Base-by-base conservation (phyloP, 495 filamentous ascomycete genomes). In the Xylaria sp. region DNA sequence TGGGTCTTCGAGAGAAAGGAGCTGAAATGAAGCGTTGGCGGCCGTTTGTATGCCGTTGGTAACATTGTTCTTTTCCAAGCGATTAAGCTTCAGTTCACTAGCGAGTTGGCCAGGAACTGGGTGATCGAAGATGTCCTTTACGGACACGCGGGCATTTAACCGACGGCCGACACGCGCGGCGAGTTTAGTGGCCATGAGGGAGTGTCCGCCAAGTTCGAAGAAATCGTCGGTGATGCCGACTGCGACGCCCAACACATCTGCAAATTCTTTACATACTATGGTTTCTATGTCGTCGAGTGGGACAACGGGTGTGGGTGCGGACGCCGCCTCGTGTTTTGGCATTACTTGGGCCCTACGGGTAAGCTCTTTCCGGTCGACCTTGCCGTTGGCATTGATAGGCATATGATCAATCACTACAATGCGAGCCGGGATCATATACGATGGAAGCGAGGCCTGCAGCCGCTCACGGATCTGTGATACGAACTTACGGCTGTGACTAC, bases 381-480 rank as follows among this genome's bases (percentile, higher is more conserved):
- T 72, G 53, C 70, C 70, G 44, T 63, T 72, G 35, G 50, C 62
- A 53, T 72, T 72, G 33, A 74, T 64, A 24, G 79, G 79, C 31
- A 81, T 77, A 53, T 79, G 72, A 44, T 77, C 74, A 31, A 81
- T 71, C 29, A 77, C 59, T 35, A 79, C 50, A 46, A 81, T 77
- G 37, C 74, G 66, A 3, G 70, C 71, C 1, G 79, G 79, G n/a
- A 81, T 43, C 79, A 81, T 81, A 62, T 81, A 81, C 46, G 67
- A 59, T 29, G 79, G 79, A 21, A 81, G 70, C 37, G 69, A 46
- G 33, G 70, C 62, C 63, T 61, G 44, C 35, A 72, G 41, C 31
- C 21, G 19, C 70, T 72, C 62, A 21, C 52, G 70, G 37, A 72
- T 33, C 62, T 68, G 70, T 52, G 50, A 57, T 61, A 24, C 61